These are phyloP conservation scores for Cyclotella sp. DNA, from an alignment of 108 stramenopile genomes.

Conservation along the genomic window DNA sequence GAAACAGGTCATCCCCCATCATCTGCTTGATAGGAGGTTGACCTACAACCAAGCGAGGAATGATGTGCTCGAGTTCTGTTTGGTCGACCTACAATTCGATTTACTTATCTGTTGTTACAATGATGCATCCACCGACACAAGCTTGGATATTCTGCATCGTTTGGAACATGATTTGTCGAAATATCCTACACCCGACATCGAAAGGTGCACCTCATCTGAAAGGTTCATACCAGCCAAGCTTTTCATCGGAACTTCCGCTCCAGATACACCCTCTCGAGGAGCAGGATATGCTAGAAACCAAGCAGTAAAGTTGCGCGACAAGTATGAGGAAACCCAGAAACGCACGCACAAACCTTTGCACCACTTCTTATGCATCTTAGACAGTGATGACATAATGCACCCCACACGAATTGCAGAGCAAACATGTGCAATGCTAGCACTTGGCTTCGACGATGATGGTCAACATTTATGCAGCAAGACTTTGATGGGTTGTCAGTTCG, in stretches of 20 bases:
- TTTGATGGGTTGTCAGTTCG: constrained; percentile 83
- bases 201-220: background rate
- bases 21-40: constrained; percentile 15
- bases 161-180: constrained; percentile 29
- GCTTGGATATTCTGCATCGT: constrained; percentile 47
- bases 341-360: background rate
- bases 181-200: constrained; percentile 6
- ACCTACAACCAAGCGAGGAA: background rate
- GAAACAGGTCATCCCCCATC: constrained; percentile 64
- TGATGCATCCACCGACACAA: constrained; percentile 82
- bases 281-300: constrained; percentile 87
- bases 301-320: constrained; percentile 61
- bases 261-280: constrained; percentile 59
- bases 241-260: constrained; percentile 41
- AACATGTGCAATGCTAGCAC: constrained; percentile 55
- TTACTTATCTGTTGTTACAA: constrained; percentile 81
- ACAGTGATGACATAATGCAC: constrained; percentile 88
- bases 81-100: constrained; percentile 39
- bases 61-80: constrained; percentile 6
- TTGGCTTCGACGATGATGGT: constrained; percentile 22
- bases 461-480: constrained; percentile 48
- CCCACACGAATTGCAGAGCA: constrained; percentile 75
- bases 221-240: constrained; percentile 29
- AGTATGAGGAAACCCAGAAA: background rate
- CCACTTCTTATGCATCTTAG: constrained; percentile 77